Base-by-base conservation (phyloP, 257 asterid genomes). In the Handroanthus guayacan region DNA sequence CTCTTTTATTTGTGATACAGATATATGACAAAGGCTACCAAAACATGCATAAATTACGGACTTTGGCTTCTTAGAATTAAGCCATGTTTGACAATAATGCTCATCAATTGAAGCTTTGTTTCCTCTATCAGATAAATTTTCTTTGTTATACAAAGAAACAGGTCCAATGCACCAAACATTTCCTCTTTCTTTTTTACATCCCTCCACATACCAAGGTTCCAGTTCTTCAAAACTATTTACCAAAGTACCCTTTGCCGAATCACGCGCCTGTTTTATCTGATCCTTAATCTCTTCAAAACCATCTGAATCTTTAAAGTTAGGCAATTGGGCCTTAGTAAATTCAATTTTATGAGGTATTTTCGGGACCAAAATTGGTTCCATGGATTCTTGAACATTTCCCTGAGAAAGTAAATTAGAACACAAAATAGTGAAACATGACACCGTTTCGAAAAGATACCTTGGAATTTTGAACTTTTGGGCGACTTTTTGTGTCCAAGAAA, bases 121-220 rank as follows among this genome's bases (percentile, higher is more conserved):
- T 7, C 88, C 88, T 56, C 88, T 68, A 18, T 9, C 5, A 0
- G 34, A 76, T n/a, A 5, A 8, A 34, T 0, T 13, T 41, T 76
- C n/a, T 39, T 55, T 71, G 75, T 79, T 84, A 50, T 84, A 71
- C 9, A 82, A 57, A 11, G 89, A 86, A 60, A 86, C 87, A 7
- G 95, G 91, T 2, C 95, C 95, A 5, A 87, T 56, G 69, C 84
- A 81, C 89, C 86, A 89, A 4, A 86, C 75, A 3, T 78, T 86
- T 8, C 78, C 77, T 25, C 50, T 67, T n/a, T 66, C 69, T 69
- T 67, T 70, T 67, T 63, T 80, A 60, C 18, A 83, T 9, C 51
- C 78, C 2, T 81, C 85, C 9, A 83, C 43, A 47, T 89, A 91
- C 86, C 85, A 82, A 3, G 80, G 81, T 72, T 91, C 97, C 52